Base-by-base conservation (phyloP, 805 yeast species). In the Candida golubevii region DNA sequence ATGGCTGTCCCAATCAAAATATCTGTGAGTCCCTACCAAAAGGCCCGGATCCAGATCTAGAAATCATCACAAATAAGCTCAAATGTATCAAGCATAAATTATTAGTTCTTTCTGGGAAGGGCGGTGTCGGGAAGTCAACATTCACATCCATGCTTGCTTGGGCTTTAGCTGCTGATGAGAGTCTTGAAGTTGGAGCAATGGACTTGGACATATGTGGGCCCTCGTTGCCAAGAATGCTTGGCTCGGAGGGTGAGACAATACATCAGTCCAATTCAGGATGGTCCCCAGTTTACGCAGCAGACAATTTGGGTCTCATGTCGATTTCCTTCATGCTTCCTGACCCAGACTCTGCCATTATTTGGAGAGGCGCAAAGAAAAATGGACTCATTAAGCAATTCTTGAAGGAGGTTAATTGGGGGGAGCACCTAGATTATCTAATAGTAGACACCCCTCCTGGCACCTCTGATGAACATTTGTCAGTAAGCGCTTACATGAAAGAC, bases 401-500 rank as follows among this genome's bases (percentile, higher is more conserved):
- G 42, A 88, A 86, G 59, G 97, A 91, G 56, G 97, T 93, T 2
- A 89, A 88, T 56, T 93, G 99, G 99, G 96, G 96, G 5, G 75
- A 76, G 23, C 65, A 54, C 38, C 65, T 86, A 44, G 97, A 93
- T 62, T 93, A 86, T 58, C 71, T 93, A 53, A 77, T 93, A 12
- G 85, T 93, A 13, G 99, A 93, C 58, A 93, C 99, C 0, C 99
- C 99, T 0, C 99, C 99, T 0, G 99, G 99, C 0, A 93, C 99
- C 0, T 85, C 96, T 0, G 99, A 93, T 65, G 99, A 93, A 62
- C 99, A 93, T 65, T 74, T 93, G 35, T 83, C 95, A 7, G 90
- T 93, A 29, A 87, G 90, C 29, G 82, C 86, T 41, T 90, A 87
- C 59, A 70, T 93, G 77, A 85, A 87, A 56, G 96, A 88, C 31